phyloP scores from a whole-genome alignment of 108 stramenopile species.

The Ochromonas danica region DNA sequence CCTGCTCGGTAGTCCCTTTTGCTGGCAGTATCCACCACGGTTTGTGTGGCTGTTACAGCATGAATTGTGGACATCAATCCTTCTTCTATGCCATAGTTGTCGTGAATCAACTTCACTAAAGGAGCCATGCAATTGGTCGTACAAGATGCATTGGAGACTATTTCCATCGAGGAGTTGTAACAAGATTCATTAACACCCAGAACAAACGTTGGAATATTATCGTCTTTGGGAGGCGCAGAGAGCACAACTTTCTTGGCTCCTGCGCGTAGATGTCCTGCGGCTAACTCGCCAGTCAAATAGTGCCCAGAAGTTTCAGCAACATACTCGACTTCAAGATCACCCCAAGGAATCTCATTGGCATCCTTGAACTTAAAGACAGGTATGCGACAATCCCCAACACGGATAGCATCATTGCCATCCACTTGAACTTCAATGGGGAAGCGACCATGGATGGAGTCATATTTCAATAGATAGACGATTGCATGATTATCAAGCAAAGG shows the following conservation, averaged over 20 bases:
- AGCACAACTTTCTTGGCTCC: slow-evolving; percentile 98
- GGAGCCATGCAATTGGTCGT: slow-evolving; percentile 99
- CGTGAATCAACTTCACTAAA: slow-evolving; percentile 95
- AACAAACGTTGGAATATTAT: slow-evolving; percentile 94
- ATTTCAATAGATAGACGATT: slow-evolving; percentile 86
- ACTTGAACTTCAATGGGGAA: slow-evolving; percentile 77
- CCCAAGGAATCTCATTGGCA: slow-evolving; percentile 89
- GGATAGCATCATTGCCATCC: slow-evolving; percentile 74
- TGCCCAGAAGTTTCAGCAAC: slow-evolving; percentile 95
- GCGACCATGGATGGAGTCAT: slow-evolving; percentile 88
- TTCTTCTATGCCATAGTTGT: slow-evolving; percentile 91
- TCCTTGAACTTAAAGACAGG: slow-evolving; percentile 91
- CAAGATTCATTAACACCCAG: slow-evolving; percentile 90
- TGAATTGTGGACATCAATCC: slow-evolving; percentile 98
- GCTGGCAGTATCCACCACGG: slow-evolving; percentile 93
- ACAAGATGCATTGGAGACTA: slow-evolving; percentile 98
- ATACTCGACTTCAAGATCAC: slow-evolving; percentile 81
- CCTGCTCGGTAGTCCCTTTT: slow-evolving; percentile 99
- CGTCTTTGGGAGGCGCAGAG: slow-evolving; percentile 88
- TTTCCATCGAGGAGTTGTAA: slow-evolving; percentile 82
- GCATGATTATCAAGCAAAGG: slow-evolving; percentile 60
- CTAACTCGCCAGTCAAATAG: slow-evolving; percentile 80
- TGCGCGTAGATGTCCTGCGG: slow-evolving; percentile 75
- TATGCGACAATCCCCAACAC: too few relatives aligned
- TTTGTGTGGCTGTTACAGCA: slow-evolving; percentile 97